A percentile compares a stretch with the other conserved stretches of the same genome.
Conservation (phyloP, 176 grass and related monocot genomes). For the Hordeum vulgare region DNA sequence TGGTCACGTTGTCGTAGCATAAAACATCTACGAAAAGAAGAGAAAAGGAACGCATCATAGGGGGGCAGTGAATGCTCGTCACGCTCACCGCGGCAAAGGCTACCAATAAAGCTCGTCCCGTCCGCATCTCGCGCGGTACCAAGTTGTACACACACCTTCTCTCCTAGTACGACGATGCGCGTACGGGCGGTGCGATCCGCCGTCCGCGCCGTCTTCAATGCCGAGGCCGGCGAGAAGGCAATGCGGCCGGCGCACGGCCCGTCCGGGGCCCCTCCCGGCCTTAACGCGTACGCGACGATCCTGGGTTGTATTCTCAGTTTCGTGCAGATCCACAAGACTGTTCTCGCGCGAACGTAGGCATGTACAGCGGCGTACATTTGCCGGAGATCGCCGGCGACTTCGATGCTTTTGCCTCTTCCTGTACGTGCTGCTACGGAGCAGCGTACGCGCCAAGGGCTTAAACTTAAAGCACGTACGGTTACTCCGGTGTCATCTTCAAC, state of each 20-base stretch:
- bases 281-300: background rate
- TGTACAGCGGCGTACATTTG: background rate
- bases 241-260: background rate
- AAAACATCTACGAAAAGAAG: background rate
- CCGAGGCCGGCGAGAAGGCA: background rate
- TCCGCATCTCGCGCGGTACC: background rate
- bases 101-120: background rate
- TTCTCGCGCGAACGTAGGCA: background rate
- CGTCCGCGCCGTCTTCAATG: background rate
- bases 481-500: background rate
- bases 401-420: background rate
- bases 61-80: background rate
- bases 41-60: background rate
- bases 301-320: background rate
- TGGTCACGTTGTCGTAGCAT: background rate
- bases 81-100: background rate
- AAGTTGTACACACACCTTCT: too few relatives aligned
- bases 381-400: background rate
- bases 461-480: background rate
- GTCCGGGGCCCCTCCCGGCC: too few relatives aligned
- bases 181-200: background rate
- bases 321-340: background rate
- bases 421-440: background rate
- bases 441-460: background rate
- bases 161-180: background rate